Evolutionary conservation across 1,284 basidiomycete genomes (phyloP).

Genomic region (Ustanciosporium gigantosporum): DNA sequence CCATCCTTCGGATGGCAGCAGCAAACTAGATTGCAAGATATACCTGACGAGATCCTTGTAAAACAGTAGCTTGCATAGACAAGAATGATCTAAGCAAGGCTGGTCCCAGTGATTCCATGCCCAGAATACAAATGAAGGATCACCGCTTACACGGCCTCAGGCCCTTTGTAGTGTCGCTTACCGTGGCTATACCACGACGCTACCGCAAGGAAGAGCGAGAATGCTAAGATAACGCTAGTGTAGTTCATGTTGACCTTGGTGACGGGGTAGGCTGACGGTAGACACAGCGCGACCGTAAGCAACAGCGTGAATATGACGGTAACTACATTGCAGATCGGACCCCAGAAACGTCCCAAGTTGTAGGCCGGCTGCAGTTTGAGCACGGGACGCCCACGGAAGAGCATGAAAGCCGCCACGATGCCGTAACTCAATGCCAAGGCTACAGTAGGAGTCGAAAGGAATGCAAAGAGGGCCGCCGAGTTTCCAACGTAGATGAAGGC

Average conservation of each 20-base stretch:
- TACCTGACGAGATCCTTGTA: too few species aligned
- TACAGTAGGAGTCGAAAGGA: constrained; percentile 25
- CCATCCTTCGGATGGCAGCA: too few species aligned
- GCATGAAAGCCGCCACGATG: constrained; percentile 12
- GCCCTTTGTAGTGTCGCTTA: not conserved
- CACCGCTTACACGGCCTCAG: not conserved
- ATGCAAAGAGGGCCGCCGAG: constrained; percentile 21
- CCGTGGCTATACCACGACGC: not conserved
- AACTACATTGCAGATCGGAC: constrained; percentile 12
- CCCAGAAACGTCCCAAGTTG: constrained; percentile 9
- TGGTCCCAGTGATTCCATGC: too few species aligned
- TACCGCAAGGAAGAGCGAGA: not conserved
- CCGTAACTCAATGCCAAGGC: constrained; percentile 14
- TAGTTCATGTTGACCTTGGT: constrained; percentile 26
- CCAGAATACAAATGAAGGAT: too few species aligned
- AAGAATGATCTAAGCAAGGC: too few species aligned
- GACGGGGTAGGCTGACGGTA: constrained; percentile 23
- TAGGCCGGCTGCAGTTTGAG: constrained; percentile 6
- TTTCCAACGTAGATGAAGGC: constrained; percentile 26
- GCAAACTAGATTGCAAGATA: too few species aligned
- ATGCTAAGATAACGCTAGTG: constrained; percentile 7
- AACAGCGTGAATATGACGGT: constrained; percentile 18
- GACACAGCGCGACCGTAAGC: constrained; percentile 16
- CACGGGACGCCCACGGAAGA: constrained; percentile 1
- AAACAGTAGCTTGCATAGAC: too few species aligned